Base-by-base conservation (phyloP, 1,284 basidiomycete species). In the Fistulinella staudtii region DNA sequence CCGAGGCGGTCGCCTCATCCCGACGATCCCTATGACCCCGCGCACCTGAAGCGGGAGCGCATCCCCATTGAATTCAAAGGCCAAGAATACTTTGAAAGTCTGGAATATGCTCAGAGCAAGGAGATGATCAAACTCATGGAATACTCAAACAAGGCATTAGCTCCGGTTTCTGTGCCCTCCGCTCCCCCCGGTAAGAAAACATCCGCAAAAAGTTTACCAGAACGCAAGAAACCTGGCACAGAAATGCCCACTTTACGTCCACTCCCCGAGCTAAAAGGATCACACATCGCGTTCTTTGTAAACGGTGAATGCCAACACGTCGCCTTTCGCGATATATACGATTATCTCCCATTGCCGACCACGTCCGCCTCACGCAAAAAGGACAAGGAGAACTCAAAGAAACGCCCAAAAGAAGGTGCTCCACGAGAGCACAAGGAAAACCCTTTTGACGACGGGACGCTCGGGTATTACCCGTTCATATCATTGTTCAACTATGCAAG, bases 381-480 rank as follows among this genome's bases (percentile, higher is more conserved):
- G 53, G 74, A 72, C 31, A 74, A 74, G 57, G 74, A 77, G 49
- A 74, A 41, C 10, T 58, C 64, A 14, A 67, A 74, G 58, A 80
- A 75, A 54, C 73, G 78, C 29, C 68, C 72, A 24, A 73, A 79
- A 47, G 84, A 87, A 57, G 82, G 80, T 23, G 73, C 80, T 22
- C 61, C 61, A n/a, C 78, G 81, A 42, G 83, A 86, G 54, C 86
- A 89, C 61, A 77, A 77, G 49, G 80, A 91, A 63, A 93, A 93
- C 53, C 76, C 80, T 1, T 88, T 91, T 61, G 94, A 99, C 66
- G 96, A 99, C 63, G 96, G 96, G 9, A 86, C 85, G 15, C 69
- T 97, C 6, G 96, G 96, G 0, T 99, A 99, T 66, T 99, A 93
- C 61, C 92, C 94, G 0, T 86, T 96, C 69, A 81, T 96, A 41